Evolutionary conservation across 2,329 filamentous ascomycete species (phyloP).

Genomic region (Penicillium sp.): DNA sequence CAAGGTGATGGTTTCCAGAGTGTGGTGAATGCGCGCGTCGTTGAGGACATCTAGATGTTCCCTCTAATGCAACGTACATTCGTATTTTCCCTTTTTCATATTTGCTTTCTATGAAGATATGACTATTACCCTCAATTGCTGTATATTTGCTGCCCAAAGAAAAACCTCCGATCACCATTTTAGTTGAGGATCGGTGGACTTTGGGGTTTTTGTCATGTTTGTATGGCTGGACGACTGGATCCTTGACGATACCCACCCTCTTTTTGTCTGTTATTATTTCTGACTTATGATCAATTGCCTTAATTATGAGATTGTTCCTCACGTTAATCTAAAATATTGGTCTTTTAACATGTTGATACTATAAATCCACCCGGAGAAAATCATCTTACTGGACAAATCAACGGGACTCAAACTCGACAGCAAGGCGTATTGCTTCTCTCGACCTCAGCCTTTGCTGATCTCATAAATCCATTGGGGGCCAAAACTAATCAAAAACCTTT

Average conservation of each 20-base stretch:
- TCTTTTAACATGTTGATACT: too few relatives aligned
- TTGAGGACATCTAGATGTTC: slow-evolving; percentile 75
- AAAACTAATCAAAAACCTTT: too few relatives aligned
- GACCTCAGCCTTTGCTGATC: too few relatives aligned
- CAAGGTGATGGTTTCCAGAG: slow-evolving; percentile 67
- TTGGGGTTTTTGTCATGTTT: slow-evolving; percentile 10
- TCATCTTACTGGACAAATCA: too few relatives aligned
- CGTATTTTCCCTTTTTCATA: neutral
- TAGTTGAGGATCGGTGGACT: neutral
- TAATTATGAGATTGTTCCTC: too few relatives aligned
- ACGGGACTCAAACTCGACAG: too few relatives aligned
- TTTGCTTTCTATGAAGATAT: slow-evolving; percentile 18
- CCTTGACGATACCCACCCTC: slow-evolving; percentile 36
- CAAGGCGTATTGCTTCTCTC: too few relatives aligned
- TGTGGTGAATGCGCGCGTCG: slow-evolving; percentile 76
- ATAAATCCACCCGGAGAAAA: too few relatives aligned
- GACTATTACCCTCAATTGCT: slow-evolving; percentile 12
- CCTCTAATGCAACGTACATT: neutral
- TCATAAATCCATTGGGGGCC: too few relatives aligned
- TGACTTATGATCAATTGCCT: too few relatives aligned
- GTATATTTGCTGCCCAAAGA: slow-evolving; percentile 7
- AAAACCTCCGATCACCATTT: neutral
- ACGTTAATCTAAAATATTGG: too few relatives aligned
- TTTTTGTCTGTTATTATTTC: slow-evolving; percentile 7
- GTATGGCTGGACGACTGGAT: slow-evolving; percentile 17